Evolutionary conservation across 2,329 filamentous ascomycete species (phyloP).

Genomic region (Aspergillus udagawae): DNA sequence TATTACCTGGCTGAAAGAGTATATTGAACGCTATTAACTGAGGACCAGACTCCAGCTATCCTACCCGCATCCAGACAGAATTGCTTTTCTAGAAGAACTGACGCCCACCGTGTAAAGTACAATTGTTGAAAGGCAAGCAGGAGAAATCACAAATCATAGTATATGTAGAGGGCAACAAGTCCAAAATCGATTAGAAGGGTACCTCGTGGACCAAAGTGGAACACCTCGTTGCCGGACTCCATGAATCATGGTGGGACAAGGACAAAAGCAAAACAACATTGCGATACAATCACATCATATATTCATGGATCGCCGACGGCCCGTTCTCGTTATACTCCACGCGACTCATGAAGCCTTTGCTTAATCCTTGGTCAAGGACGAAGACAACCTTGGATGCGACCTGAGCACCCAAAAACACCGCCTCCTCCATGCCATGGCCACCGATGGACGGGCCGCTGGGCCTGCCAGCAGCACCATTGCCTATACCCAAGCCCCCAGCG

Average conservation of each 20-base stretch:
- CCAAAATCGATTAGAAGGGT: neutral
- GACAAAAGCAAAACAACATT: neutral
- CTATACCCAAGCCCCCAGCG: conserved; percentile 12
- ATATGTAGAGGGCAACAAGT: neutral
- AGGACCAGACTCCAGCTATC: conserved; percentile 22
- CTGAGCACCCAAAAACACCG: conserved; percentile 81
- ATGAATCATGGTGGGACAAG: neutral
- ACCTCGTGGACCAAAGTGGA: neutral
- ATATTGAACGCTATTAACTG: conserved; percentile 10
- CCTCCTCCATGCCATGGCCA: conserved; percentile 65
- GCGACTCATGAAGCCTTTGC: conserved; percentile 66
- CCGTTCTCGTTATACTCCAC: conserved; percentile 66
- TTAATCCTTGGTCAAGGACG: conserved; percentile 62
- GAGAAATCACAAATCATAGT: conserved; percentile 7
- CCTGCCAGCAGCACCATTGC: conserved; percentile 39
- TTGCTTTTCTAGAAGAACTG: conserved; percentile 21
- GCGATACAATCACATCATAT: conserved; percentile 30
- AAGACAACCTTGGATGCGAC: conserved; percentile 76
- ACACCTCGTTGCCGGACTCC: neutral
- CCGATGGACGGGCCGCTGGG: conserved; percentile 21
- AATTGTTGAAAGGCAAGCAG: conserved; percentile 6
- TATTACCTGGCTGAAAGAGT: conserved; percentile 1
- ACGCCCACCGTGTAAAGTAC: conserved; percentile 21
- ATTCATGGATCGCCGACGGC: conserved; percentile 61
- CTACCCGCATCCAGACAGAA: conserved; percentile 17